Percentiles rank a stretch among this genome's conserved stretches.
These are phyloP conservation scores for Trametes cingulata DNA, from an alignment of 768 basidiomycete genomes.

Conservation along the genomic window DNA sequence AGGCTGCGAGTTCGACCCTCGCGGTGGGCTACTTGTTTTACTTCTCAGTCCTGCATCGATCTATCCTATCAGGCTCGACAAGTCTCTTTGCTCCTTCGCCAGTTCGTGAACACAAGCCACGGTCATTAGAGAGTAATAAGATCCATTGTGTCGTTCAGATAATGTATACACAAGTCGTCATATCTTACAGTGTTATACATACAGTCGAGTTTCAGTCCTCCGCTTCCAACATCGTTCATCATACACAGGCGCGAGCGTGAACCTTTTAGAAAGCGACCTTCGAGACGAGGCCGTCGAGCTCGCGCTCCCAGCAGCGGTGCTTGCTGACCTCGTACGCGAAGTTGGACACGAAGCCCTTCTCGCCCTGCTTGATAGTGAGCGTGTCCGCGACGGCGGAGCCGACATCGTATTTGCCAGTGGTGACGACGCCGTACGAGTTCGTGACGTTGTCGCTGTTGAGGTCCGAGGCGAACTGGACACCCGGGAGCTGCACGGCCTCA, in stretches of 20 bases:
- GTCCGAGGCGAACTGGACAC: constrained; percentile 42
- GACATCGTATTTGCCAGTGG: constrained; percentile 52
- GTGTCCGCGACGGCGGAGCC: constrained; percentile 42
- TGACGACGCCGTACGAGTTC: constrained; percentile 63
- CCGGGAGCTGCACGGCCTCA: constrained; percentile 46
- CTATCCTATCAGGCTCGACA: too few relatives aligned
- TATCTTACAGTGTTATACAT: constrained; percentile 4
- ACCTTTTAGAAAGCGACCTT: constrained; percentile 48
- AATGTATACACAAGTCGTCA: not conserved
- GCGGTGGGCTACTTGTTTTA: constrained; percentile 50
- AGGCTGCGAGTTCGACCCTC: constrained; percentile 67
- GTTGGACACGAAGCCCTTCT: constrained; percentile 56
- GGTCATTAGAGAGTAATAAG: too few relatives aligned
- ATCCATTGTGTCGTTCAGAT: too few relatives aligned
- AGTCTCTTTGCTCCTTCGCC: too few relatives aligned
- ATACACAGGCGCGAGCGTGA: not conserved
- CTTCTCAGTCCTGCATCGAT: too few relatives aligned
- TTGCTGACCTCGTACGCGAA: constrained; percentile 66
- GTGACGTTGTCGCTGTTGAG: constrained; percentile 42
- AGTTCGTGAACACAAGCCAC: too few relatives aligned
- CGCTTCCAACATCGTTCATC: not conserved
- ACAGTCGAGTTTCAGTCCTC: not conserved
- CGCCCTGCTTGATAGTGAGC: constrained; percentile 43
- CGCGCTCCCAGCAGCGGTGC: constrained; percentile 66
- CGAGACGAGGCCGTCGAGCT: constrained; percentile 54